Conservation (phyloP, 2,329 filamentous ascomycete species). For the Penicillium vulpinum region DNA sequence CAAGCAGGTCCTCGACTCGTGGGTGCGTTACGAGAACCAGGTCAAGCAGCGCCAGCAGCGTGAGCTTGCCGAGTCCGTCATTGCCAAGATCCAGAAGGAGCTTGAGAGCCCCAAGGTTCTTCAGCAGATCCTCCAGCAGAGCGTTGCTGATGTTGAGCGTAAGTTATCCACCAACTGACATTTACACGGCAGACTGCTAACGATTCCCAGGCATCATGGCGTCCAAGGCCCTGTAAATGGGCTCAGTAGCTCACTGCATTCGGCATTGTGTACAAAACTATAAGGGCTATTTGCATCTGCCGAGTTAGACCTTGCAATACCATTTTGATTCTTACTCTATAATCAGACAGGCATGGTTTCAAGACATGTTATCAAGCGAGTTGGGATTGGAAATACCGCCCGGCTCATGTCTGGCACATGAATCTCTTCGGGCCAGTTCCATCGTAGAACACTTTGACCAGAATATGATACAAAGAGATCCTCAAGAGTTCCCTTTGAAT, state of each 20-base stretch:
- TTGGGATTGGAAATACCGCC: not conserved
- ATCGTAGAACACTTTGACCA: slow-evolving; percentile 4
- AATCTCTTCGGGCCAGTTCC: not conserved
- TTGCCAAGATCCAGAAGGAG: slow-evolving; percentile 98
- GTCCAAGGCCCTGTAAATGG: slow-evolving; percentile 43
- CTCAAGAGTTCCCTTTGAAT: not conserved
- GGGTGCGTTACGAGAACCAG: slow-evolving; percentile 97
- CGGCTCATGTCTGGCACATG: not conserved
- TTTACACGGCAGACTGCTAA: slow-evolving; percentile 13
- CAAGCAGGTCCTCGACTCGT: slow-evolving; percentile 93
- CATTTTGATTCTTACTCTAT: slow-evolving; percentile 27
- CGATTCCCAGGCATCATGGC: slow-evolving; percentile 38
- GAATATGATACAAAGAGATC: not conserved
- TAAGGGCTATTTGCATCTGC: slow-evolving; percentile 38
- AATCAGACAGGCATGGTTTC: not conserved
- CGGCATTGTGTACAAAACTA: slow-evolving; percentile 45
- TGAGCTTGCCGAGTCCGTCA: slow-evolving; percentile 89
- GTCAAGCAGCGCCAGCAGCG: slow-evolving; percentile 98
- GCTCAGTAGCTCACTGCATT: slow-evolving; percentile 33
- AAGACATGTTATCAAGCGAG: not conserved
- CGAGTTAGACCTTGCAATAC: slow-evolving; percentile 41
- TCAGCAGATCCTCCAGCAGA: slow-evolving; percentile 97
- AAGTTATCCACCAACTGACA: slow-evolving; percentile 37
- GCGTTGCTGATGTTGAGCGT: slow-evolving; percentile 95
- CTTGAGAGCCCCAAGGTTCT: slow-evolving; percentile 96